phyloP scores from a whole-genome alignment of 2,329 filamentous ascomycete genomes.

The Trichoderma atrobrunneum region DNA sequence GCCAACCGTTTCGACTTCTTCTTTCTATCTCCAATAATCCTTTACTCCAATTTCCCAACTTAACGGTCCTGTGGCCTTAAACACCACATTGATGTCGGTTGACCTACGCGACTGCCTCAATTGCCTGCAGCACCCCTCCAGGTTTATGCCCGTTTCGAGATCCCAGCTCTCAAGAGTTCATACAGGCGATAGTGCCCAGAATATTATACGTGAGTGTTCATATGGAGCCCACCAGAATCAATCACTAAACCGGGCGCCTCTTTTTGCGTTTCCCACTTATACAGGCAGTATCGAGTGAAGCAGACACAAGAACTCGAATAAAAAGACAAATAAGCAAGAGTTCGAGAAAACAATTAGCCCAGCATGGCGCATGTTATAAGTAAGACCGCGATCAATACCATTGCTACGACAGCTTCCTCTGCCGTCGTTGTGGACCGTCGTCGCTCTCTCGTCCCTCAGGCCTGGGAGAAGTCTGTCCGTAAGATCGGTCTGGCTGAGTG shows the following conservation, averaged over 20 bases:
- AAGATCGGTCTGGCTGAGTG: slow-evolving; percentile 64
- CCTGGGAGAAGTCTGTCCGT: slow-evolving; percentile 58
- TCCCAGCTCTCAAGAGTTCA: slow-evolving; percentile 53
- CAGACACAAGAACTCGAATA: not conserved
- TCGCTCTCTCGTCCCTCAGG: slow-evolving; percentile 51
- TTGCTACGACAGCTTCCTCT: slow-evolving; percentile 2
- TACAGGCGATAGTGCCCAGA: slow-evolving; percentile 55
- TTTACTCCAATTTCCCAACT: not conserved
- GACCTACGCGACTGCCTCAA: slow-evolving; percentile 55
- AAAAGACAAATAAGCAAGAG: not conserved
- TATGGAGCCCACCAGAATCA: not conserved
- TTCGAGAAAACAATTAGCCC: not conserved
- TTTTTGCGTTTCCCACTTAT: not conserved
- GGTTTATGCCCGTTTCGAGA: slow-evolving; percentile 58
- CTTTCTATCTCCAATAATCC: too few relatives aligned
- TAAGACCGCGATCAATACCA: slow-evolving; percentile 20
- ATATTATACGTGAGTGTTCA: slow-evolving; percentile 46
- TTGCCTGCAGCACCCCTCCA: slow-evolving; percentile 54
- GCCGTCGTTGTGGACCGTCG: slow-evolving; percentile 1
- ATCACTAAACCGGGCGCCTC: slow-evolving; percentile 1
- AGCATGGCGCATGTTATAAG: slow-evolving; percentile 19
- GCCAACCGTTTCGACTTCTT: not conserved
- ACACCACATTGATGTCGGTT: slow-evolving; percentile 58
- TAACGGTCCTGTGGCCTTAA: slow-evolving; percentile 22
- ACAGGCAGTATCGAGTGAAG: slow-evolving; percentile 19